Percentiles rank a stretch among this genome's conserved stretches.
Conservation (phyloP, 768 basidiomycete species). For the Rhizopogon vinicolor region DNA sequence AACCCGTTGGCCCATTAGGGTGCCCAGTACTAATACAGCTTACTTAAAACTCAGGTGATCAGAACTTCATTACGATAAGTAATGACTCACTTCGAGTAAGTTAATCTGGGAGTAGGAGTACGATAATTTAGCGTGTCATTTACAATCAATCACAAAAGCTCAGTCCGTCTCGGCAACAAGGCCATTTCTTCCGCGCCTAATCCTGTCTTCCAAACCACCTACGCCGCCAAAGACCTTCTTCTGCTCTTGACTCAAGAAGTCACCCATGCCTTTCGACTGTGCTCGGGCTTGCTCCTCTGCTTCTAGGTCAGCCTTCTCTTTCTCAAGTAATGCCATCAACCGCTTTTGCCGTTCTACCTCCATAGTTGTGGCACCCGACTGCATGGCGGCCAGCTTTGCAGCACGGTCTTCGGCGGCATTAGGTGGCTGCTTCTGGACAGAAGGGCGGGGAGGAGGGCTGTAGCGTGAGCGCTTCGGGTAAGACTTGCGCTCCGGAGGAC, state of each 20-base stretch:
- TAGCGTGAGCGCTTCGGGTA: constrained; percentile 48
- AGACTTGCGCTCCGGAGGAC: constrained; percentile 14
- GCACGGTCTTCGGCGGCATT: constrained; percentile 53
- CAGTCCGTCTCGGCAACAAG: constrained; percentile 54
- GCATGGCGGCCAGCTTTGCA: constrained; percentile 90
- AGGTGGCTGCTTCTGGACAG: constrained; percentile 9
- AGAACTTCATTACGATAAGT: no score
- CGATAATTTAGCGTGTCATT: neutral
- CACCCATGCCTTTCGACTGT: constrained; percentile 74
- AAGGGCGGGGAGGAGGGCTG: constrained; percentile 24
- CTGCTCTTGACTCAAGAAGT: constrained; percentile 78
- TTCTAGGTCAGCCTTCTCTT: constrained; percentile 75
- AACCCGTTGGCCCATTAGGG: no score
- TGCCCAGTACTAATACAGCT: no score
- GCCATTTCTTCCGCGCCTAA: constrained; percentile 66
- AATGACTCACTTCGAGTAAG: no score
- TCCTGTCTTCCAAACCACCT: constrained; percentile 76
- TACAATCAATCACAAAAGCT: constrained; percentile 3
- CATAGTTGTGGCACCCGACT: constrained; percentile 63
- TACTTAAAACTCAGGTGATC: no score
- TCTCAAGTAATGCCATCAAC: constrained; percentile 60
- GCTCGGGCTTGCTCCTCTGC: constrained; percentile 63
- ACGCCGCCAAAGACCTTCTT: constrained; percentile 79
- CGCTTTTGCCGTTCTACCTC: constrained; percentile 68
- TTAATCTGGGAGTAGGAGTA: no score